Evolutionary conservation across 352 stramenopile species (phyloP), one percentile per base, ranked within the genome.

Genomic region (Phytopythium montanum): DNA sequence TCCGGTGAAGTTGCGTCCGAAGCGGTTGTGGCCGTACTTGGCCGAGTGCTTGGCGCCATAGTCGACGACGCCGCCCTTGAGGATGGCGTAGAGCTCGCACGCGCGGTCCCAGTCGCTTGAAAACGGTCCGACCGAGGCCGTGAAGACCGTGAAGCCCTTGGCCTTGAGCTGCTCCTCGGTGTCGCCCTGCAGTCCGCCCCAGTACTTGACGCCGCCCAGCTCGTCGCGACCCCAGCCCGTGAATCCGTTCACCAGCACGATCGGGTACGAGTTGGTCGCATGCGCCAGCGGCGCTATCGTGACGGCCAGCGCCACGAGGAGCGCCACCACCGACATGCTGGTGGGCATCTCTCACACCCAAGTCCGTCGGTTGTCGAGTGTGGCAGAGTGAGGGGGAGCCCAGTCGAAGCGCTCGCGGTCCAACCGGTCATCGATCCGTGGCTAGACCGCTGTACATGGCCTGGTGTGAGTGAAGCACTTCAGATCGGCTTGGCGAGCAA

Each of bases 31-130:
- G 21, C 67, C 70, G 45, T 72, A 64, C 44, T 60, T 63, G 10
- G 38, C 31, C 18, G 75, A 71, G 59, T 84, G 75, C 48, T 72
- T 70, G 31, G 33, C 45, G 28, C 76, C 76, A 41, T 86, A 86
- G 69, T 86, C 72, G 1, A 73, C 70, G 18, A 56, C 29, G 1
- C 67, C 74, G 13, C 76, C 76, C 63, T 82, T 87, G 62, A 89
- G 81, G 56, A 80, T 72, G 14, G 75, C 73, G 65, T 85, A 89
- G 6, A 84, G 36, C 54, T 89, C 79, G 25, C 70, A 82, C 13
- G 79, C 75, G n/a, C 79, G 72, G 60, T 89, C 76, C 74, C 76
- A 84, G 53, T 88, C 81, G 55, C 73, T 85, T 19, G 73, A 81
- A 54, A 88, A 70, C 10, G 75, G 75, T 16, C 78, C 73, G 52